phyloP scores from a whole-genome alignment of 1,284 basidiomycete species.

The Cronartium quercuum region DNA sequence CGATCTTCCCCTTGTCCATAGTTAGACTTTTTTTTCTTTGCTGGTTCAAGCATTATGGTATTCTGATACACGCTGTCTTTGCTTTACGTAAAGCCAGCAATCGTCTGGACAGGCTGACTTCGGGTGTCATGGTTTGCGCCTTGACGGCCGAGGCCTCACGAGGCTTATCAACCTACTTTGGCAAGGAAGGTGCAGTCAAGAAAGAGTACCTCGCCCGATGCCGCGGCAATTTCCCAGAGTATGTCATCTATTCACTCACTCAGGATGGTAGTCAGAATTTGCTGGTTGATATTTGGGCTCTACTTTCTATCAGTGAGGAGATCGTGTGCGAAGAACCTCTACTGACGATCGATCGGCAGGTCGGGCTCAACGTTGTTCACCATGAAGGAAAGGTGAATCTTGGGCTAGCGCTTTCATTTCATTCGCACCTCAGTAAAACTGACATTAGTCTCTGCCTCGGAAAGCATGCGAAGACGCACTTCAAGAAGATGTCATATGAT shows the following conservation, averaged over 20 bases:
- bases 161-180: constrained; percentile 70
- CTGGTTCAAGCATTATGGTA: neutral
- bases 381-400: constrained; percentile 74
- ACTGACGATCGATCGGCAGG: constrained; percentile 86
- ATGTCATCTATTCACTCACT: constrained; percentile 46
- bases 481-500: constrained; percentile 80
- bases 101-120: constrained; percentile 86
- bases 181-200: constrained; percentile 62
- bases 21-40: constrained; percentile 54
- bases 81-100: constrained; percentile 66
- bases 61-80: neutral
- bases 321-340: constrained; percentile 78
- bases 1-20: constrained; percentile 72
- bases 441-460: neutral
- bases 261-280: neutral
- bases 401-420: neutral
- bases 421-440: neutral
- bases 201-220: constrained; percentile 90
- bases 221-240: constrained; percentile 74
- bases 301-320: constrained; percentile 58
- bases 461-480: constrained; percentile 81
- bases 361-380: constrained; percentile 90
- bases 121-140: constrained; percentile 91
- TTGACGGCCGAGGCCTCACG: constrained; percentile 67
- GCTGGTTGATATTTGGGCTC: neutral